Evolutionary conservation across 495 filamentous ascomycete species (phyloP), one percentile per base, ranked within the genome.

Genomic region (Evernia prunastri): DNA sequence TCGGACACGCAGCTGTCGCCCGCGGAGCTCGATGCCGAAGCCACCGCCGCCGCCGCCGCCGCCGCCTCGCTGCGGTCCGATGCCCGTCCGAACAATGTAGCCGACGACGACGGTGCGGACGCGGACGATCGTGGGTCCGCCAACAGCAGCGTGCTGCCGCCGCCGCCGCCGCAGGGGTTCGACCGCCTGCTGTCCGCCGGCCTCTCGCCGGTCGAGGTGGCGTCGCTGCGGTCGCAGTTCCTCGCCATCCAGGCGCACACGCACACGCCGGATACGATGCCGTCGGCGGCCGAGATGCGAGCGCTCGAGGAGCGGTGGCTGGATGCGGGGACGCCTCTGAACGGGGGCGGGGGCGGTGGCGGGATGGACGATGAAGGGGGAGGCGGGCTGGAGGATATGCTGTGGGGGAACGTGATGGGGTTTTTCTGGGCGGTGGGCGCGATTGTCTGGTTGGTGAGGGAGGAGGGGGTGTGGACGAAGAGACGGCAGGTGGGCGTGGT

Each of bases 371-470:
- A 78, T 60, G 78, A 74, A 9, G 80, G 76, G 39, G 73, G 80
- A 53, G 79, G 77, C 1, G 81, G 78, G 7, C 80, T 94, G 47
- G 92, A 96, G 74, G 89, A 95, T 73, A 85, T 96, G 82, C 81
- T 97, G 68, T 89, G 84, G 77, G 94, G 92, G 2, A 91, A 89
- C 70, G 75, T 94, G 33, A 90, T 92, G 70, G 94, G 94, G 27
- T 97, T 96, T 76, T 87, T 98, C 72, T 98, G 92, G 86, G 92
- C 94, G 35, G 72, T 97, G 51, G 91, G 88, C 0, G 90, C 89
- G 69, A 79, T 91, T 35, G 86, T 86, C 56, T 96, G 91, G 91
- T 73, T 93, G 72, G 79, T 92, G 56, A 79, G 91, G 61, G 92
- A 97, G 76, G 90, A 95, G 64, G 91, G 91, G 15, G 86, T 96